These are phyloP conservation scores for Hymenoscyphus fraxineus DNA, from an alignment of 2,329 filamentous ascomycete genomes.

Conservation along the genomic window DNA sequence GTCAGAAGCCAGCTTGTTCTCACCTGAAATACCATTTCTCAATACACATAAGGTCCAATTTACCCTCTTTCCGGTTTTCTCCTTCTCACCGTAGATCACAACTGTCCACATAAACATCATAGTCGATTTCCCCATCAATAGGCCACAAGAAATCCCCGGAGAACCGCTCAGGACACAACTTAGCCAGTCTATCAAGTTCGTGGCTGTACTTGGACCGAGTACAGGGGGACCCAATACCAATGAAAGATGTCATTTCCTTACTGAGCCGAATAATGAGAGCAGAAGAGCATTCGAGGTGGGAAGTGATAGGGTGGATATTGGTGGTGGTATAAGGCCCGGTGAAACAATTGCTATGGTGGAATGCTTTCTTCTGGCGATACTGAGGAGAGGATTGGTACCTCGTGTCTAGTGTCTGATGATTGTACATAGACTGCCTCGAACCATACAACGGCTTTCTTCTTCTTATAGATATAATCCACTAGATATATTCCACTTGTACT, in stretches of 20 bases:
- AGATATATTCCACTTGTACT: no score
- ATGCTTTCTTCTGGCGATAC: neutral
- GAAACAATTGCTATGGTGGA: neutral
- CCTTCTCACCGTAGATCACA: neutral
- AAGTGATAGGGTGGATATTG: neutral
- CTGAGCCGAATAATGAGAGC: neutral
- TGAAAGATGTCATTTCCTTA: neutral
- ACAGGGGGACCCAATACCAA: neutral
- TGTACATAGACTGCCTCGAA: no score
- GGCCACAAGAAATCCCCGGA: neutral
- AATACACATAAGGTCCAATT: neutral
- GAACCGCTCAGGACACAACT: neutral
- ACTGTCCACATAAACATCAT: neutral
- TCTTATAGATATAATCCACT: no score
- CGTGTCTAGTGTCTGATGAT: no score
- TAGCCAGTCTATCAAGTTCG: neutral
- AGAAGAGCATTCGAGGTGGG: neutral
- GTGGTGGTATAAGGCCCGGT: neutral
- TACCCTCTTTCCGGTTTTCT: neutral
- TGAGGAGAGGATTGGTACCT: neutral
- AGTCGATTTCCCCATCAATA: neutral
- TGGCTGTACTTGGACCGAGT: neutral
- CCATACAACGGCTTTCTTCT: no score
- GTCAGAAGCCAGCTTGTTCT: neutral
- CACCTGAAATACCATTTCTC: neutral